A percentile compares a stretch with the other conserved stretches of the same genome.
Evolutionary conservation across 2,329 filamentous ascomycete species (phyloP).

Genomic region (Plectosphaerella plurivora): DNA sequence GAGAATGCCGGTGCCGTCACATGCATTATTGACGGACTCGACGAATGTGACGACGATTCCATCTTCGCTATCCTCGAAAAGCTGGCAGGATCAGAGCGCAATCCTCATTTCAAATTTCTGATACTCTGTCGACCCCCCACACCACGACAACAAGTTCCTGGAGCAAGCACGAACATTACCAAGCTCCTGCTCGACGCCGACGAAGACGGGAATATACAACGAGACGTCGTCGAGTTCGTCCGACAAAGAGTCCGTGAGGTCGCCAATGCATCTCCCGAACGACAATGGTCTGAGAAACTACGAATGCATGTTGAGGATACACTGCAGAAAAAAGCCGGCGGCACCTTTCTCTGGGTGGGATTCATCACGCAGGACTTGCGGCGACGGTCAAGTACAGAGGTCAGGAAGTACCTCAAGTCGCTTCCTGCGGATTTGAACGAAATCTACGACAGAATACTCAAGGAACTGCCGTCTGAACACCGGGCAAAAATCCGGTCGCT

Average conservation of each 20-base stretch:
- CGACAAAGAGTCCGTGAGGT: conserved; percentile 9
- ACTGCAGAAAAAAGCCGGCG: background rate
- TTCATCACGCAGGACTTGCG: background rate
- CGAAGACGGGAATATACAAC: conserved; percentile 6
- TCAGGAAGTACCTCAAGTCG: background rate
- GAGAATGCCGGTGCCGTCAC: background rate
- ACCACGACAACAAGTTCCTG: no score
- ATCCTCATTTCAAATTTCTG: background rate
- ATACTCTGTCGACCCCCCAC: background rate
- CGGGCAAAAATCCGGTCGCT: background rate
- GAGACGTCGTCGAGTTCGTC: conserved; percentile 20
- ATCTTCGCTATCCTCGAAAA: background rate
- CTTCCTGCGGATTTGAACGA: no score
- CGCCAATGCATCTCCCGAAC: background rate
- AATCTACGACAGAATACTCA: background rate
- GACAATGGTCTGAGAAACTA: no score
- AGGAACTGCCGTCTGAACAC: background rate
- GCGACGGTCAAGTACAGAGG: background rate
- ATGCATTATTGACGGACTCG: conserved; percentile 15
- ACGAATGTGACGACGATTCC: conserved; percentile 4
- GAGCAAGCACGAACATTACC: background rate
- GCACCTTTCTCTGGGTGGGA: conserved; percentile 1
- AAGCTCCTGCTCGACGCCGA: conserved; percentile 4
- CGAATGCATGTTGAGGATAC: background rate
- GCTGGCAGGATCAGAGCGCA: background rate